Evolutionary conservation across 2,329 filamentous ascomycete species (phyloP).

Genomic region (Xylaria sp.): DNA sequence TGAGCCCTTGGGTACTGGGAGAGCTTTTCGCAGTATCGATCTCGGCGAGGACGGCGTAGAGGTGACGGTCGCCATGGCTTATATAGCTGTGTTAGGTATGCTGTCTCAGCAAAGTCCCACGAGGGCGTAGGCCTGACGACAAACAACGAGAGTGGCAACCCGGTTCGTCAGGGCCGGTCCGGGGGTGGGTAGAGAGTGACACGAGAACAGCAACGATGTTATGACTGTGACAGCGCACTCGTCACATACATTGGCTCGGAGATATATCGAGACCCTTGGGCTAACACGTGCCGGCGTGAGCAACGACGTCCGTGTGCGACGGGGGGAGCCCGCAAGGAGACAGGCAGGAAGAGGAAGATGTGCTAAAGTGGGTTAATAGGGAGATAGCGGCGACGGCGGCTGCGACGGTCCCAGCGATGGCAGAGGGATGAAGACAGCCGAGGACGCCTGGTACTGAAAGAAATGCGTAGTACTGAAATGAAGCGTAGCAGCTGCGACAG

Average conservation of each 20-base stretch:
- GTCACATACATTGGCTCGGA: conserved; percentile 22
- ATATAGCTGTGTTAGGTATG: conserved; percentile 7
- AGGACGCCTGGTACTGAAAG: background rate
- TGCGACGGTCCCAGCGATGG: background rate
- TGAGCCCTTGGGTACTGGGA: conserved; percentile 29
- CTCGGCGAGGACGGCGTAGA: conserved; percentile 28
- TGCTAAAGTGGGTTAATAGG: background rate
- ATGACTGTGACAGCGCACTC: conserved; percentile 21
- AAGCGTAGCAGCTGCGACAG: conserved; percentile 5
- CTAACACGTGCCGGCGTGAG: conserved; percentile 8
- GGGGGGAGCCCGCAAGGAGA: conserved; percentile 3
- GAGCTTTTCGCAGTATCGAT: conserved; percentile 28
- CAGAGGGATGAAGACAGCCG: background rate
- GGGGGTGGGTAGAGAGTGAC: conserved; percentile 15
- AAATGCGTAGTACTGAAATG: conserved; percentile 11
- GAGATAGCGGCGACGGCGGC: background rate
- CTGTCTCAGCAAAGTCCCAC: conserved; percentile 21
- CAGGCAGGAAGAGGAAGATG: background rate
- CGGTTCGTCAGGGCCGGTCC: conserved; percentile 5
- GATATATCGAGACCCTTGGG: conserved; percentile 6
- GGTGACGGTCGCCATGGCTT: conserved; percentile 30
- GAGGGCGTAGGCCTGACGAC: conserved; percentile 16
- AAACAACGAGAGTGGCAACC: conserved; percentile 8
- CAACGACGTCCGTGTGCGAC: conserved; percentile 21
- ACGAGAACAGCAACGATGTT: conserved; percentile 19